Percentiles rank a stretch among this genome's conserved stretches.
Evolutionary conservation across 2,329 filamentous ascomycete species (phyloP).

Genomic region (Sporothrix brunneoviolacea): DNA sequence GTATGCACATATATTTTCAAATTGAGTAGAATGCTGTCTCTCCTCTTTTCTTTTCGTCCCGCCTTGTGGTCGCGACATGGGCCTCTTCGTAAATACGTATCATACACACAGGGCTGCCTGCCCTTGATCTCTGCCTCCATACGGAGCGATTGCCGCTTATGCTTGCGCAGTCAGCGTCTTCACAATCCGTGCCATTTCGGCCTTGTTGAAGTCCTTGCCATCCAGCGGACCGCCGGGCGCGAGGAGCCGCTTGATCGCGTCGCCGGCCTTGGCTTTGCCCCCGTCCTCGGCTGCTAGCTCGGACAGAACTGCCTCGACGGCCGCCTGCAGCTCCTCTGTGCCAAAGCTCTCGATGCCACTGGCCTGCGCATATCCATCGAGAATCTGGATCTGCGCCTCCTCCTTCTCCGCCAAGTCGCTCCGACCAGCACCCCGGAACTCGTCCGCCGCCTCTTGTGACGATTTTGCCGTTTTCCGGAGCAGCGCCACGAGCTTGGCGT

Average conservation of each 20-base stretch:
- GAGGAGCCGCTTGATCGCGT: conserved; percentile 57
- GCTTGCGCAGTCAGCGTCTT: conserved; percentile 37
- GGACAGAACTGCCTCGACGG: conserved; percentile 47
- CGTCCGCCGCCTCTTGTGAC: conserved; percentile 51
- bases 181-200: conserved; percentile 53
- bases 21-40: conserved; percentile 2
- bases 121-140: too few species aligned
- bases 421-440: conserved; percentile 58
- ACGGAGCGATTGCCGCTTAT: too few species aligned
- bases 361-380: conserved; percentile 57
- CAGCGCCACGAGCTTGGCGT: conserved; percentile 61
- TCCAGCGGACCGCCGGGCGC: conserved; percentile 46
- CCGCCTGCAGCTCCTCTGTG: conserved; percentile 49
- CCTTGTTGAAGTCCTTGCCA: conserved; percentile 58
- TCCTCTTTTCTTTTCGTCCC: not conserved
- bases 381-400: conserved; percentile 54
- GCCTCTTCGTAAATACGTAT: too few species aligned
- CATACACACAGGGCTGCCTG: too few species aligned
- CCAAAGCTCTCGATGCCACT: conserved; percentile 53
- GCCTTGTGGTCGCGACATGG: not conserved
- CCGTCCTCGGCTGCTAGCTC: conserved; percentile 37
- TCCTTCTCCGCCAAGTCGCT: conserved; percentile 67
- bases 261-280: conserved; percentile 39
- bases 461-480: conserved; percentile 57
- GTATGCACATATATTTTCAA: not conserved